Conservation (phyloP, 2,329 filamentous ascomycete genomes). For the Hawksworthiomyces lignivorus region DNA sequence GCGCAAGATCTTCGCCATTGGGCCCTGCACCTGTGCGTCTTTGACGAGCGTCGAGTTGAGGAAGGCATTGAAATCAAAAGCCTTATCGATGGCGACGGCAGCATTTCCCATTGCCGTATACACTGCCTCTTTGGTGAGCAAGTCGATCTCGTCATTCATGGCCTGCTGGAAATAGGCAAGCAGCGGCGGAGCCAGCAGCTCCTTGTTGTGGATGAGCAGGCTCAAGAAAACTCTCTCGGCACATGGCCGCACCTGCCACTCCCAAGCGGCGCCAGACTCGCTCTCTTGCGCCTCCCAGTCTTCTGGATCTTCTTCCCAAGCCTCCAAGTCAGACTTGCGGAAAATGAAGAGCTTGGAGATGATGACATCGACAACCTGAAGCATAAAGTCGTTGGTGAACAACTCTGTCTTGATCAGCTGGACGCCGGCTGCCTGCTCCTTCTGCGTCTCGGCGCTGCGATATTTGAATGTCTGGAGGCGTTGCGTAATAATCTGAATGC, state of each 20-base stretch:
- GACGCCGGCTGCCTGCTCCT: constrained; percentile 65
- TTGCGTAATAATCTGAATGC: constrained; percentile 76
- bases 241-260: constrained; percentile 87
- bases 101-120: constrained; percentile 89
- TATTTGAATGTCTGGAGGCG: constrained; percentile 79
- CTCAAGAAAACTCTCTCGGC: constrained; percentile 92
- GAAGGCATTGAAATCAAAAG: constrained; percentile 78
- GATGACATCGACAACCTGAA: constrained; percentile 74
- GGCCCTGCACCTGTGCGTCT: constrained; percentile 62
- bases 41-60: constrained; percentile 65
- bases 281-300: constrained; percentile 93
- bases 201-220: constrained; percentile 81
- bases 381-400: constrained; percentile 67
- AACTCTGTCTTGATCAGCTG: constrained; percentile 64
- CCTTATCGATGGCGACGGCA: constrained; percentile 63
- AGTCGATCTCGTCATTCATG: constrained; percentile 55
- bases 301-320: constrained; percentile 91
- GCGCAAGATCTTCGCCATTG: constrained; percentile 70
- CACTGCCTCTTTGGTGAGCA: constrained; percentile 85
- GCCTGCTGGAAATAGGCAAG: constrained; percentile 76
- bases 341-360: constrained; percentile 87
- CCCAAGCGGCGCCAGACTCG: constrained; percentile 74
- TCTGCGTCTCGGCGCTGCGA: constrained; percentile 63
- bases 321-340: constrained; percentile 72
- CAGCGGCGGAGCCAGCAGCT: constrained; percentile 69